A percentile compares a stretch with the other conserved stretches of the same genome.
Conservation (phyloP, 129 eudicot genomes). For the Tagetes erecta region DNA sequence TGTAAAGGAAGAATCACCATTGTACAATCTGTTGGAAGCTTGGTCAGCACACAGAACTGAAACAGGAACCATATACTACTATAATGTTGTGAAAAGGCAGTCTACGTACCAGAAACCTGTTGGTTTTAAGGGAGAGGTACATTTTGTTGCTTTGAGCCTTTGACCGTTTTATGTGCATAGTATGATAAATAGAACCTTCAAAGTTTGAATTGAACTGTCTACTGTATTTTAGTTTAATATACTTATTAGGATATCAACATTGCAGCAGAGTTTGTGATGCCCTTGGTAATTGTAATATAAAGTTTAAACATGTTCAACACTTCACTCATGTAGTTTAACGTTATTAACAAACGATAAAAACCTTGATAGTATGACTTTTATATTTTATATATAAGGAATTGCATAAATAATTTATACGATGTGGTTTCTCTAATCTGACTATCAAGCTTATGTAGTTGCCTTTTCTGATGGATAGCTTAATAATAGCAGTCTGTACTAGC, state of each 20-base stretch:
- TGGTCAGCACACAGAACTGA: constrained; percentile 95
- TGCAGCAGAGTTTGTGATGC: not conserved
- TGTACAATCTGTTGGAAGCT: constrained; percentile 58
- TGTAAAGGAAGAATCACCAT: constrained; percentile 34
- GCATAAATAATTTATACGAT: not conserved
- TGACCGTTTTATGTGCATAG: constrained; percentile 21
- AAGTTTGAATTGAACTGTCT: not conserved
- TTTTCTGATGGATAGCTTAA: not conserved
- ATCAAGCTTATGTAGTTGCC: constrained; percentile 4
- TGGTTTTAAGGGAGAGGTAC: constrained; percentile 88
- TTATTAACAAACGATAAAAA: constrained; percentile 1
- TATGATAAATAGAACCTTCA: not conserved
- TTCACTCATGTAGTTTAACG: constrained; percentile 16
- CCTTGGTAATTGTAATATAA: constrained; percentile 13
- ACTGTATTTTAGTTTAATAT: constrained; percentile 11
- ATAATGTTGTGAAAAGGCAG: constrained; percentile 85
- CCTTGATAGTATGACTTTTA: constrained; percentile 13
- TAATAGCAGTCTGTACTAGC: not conserved
- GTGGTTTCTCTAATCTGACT: not conserved
- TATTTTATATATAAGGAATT: not conserved
- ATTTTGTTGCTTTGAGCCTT: not conserved
- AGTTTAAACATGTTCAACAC: not conserved
- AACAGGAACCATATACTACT: constrained; percentile 82
- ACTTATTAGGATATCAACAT: not conserved
- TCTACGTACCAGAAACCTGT: constrained; percentile 91